Base-by-base conservation (phyloP, 2,329 filamentous ascomycete species). In the Didymella lethalis region DNA sequence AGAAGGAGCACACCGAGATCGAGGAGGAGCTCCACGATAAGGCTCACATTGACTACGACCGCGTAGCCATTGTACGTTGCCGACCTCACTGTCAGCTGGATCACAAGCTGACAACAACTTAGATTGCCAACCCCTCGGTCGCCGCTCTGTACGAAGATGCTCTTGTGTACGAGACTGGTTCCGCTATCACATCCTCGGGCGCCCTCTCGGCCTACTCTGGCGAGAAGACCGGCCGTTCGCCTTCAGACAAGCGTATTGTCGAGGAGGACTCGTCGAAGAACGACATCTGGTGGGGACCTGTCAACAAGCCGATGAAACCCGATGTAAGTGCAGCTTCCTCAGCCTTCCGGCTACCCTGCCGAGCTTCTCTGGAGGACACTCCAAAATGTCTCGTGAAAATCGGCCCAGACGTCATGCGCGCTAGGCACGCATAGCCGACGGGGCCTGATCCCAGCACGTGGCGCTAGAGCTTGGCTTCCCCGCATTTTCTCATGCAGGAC, bases 71-170 rank as follows among this genome's bases (percentile, higher is more conserved):
- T 85, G 93, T 96, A 86, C 79, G 91, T 78, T 58, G 26, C 10
- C 28, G 16, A 40, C 36, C 20, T 20, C n/a, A 38, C 18, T 23
- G 29, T 11, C 40, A 20, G 23, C 44, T 53, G 5, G n/a, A 41
- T 38, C 11, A 31, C 38, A 43, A 55, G 34, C 64, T 69, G 51
- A 69, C 66, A 45, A 61, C 61, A 31, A 25, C 16, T 20, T 70
- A 88, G 86, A 84, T 89, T 72, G 91, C 92, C 82, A 98, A 99
- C 82, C 93, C 94, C 64, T 95, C 94, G 57, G 95, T 98, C 62
- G 90, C 95, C 65, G 90, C 93, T 59, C 89, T 99, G 65, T 99
- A 99, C 85, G 95, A 99, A 87, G 95, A 99, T 90, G 95, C 95
- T 56, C 88, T 99, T 66, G 93, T 93, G 69, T 99, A 98, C 84